These are phyloP conservation scores for Asterochloris erici DNA, from an alignment of 139 green algal genomes.

Conservation along the genomic window DNA sequence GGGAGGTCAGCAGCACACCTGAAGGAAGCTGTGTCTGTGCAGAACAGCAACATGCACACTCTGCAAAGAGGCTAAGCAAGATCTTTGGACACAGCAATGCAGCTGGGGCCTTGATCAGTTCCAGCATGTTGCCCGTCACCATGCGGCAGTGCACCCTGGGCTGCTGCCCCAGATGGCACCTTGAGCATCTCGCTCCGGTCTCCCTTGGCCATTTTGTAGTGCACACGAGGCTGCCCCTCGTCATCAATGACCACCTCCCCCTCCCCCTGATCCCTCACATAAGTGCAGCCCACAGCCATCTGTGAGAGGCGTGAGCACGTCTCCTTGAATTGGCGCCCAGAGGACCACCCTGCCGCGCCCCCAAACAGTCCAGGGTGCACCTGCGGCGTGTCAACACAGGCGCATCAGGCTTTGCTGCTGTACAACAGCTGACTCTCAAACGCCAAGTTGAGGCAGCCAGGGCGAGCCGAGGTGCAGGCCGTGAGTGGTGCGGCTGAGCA, in stretches of 20 bases:
- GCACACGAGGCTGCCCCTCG: conserved; percentile 30
- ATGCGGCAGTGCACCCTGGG: too few species aligned
- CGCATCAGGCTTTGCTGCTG: not conserved
- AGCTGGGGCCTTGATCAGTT: not conserved
- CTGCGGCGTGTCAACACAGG: conserved; percentile 1
- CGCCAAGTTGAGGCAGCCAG: too few species aligned
- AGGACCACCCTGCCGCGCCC: conserved; percentile 22
- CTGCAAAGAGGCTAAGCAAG: too few species aligned
- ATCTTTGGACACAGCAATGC: not conserved
- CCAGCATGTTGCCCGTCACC: too few species aligned
- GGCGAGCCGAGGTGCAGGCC: too few species aligned
- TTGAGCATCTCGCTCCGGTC: conserved; percentile 38
- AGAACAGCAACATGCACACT: not conserved
- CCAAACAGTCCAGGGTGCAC: conserved; percentile 37
- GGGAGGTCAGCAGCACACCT: not conserved
- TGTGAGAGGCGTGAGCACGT: conserved; percentile 23
- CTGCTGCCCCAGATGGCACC: conserved; percentile 2
- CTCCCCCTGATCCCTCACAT: conserved; percentile 35
- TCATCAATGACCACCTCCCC: conserved; percentile 30
- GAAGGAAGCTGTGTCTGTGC: not conserved
- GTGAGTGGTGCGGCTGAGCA: too few species aligned
- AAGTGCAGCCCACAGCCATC: conserved; percentile 14
- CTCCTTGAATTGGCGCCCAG: conserved; percentile 25
- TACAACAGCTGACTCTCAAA: not conserved
- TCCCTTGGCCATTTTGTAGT: conserved; percentile 37